phyloP scores from a whole-genome alignment of 208 protist species.

The Acanthamoeba triangularis region DNA sequence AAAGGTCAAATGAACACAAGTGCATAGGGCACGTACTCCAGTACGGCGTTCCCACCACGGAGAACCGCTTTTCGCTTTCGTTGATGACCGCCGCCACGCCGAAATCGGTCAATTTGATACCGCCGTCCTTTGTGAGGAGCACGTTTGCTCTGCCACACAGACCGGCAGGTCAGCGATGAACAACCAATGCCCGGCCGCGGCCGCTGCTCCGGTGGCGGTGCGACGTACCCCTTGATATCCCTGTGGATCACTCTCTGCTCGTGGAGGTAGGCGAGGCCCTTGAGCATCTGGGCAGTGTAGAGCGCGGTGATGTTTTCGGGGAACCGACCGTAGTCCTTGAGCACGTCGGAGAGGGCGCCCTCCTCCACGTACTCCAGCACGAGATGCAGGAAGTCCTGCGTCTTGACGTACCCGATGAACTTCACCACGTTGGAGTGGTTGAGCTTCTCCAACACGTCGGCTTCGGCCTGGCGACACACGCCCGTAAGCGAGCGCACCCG shows the following conservation, averaged over 20 bases:
- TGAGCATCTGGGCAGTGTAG: constrained; percentile 94
- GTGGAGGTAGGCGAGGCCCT: constrained; percentile 94
- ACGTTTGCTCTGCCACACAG: constrained; percentile 91
- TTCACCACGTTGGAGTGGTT: constrained; percentile 93
- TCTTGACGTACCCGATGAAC: constrained; percentile 91
- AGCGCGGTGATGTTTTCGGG: constrained; percentile 86
- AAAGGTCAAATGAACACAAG: not conserved
- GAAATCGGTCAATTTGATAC: constrained; percentile 98
- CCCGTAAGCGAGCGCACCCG: not conserved
- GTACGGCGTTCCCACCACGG: constrained; percentile 93
- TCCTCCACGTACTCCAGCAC: constrained; percentile 95
- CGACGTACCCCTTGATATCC: constrained; percentile 92
- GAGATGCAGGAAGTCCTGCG: constrained; percentile 92
- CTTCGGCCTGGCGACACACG: constrained; percentile 82
- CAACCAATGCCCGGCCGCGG: not conserved
- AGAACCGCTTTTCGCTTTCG: constrained; percentile 77
- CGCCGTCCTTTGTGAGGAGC: constrained; percentile 92
- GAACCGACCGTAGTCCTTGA: constrained; percentile 93
- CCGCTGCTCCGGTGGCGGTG: not conserved
- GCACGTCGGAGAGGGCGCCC: constrained; percentile 92
- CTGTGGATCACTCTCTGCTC: constrained; percentile 93
- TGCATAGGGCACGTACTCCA: constrained; percentile 90
- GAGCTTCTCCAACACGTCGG: constrained; percentile 91
- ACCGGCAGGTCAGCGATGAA: not conserved
- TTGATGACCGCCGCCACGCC: constrained; percentile 97